Conservation (phyloP, 441 rosid genomes). For the Breynia disticha region DNA sequence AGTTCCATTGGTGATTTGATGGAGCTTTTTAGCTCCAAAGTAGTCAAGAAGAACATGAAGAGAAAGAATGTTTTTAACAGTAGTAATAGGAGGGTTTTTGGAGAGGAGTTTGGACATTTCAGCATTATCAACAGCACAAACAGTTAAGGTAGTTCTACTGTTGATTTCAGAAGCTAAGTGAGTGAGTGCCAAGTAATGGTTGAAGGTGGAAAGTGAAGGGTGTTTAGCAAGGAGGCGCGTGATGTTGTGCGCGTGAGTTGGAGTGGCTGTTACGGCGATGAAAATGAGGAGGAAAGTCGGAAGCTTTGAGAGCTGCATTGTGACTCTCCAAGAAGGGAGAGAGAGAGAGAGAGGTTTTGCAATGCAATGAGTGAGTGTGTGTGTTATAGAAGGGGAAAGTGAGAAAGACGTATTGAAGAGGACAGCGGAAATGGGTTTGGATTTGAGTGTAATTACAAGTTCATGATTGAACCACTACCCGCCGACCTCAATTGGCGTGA, state of each 20-base stretch:
- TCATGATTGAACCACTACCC: too few relatives aligned
- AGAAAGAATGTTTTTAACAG: conserved; percentile 75
- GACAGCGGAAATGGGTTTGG: neutral
- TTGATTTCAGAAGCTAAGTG: conserved; percentile 88
- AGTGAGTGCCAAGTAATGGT: conserved; percentile 73
- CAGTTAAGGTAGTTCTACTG: conserved; percentile 77
- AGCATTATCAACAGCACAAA: conserved; percentile 67
- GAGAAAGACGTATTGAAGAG: neutral
- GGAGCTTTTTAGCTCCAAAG: conserved; percentile 83
- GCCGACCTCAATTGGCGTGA: too few relatives aligned
- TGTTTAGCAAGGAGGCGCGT: conserved; percentile 56
- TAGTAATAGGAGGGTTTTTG: conserved; percentile 54
- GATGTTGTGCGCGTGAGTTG: conserved; percentile 53
- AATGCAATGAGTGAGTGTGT: neutral
- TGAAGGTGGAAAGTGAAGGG: conserved; percentile 78
- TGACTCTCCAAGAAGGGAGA: conserved; percentile 2
- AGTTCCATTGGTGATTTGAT: conserved; percentile 73
- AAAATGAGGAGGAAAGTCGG: conserved; percentile 21
- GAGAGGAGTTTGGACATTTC: conserved; percentile 60
- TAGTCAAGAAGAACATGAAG: conserved; percentile 83
- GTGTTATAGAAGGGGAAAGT: neutral
- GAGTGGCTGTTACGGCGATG: conserved; percentile 16
- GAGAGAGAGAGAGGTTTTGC: conserved; percentile 5
- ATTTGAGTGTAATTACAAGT: neutral
- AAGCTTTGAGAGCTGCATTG: conserved; percentile 23